Evolutionary conservation across 108 stramenopile genomes (phyloP).

Genomic region (Skeletonema tropicum): DNA sequence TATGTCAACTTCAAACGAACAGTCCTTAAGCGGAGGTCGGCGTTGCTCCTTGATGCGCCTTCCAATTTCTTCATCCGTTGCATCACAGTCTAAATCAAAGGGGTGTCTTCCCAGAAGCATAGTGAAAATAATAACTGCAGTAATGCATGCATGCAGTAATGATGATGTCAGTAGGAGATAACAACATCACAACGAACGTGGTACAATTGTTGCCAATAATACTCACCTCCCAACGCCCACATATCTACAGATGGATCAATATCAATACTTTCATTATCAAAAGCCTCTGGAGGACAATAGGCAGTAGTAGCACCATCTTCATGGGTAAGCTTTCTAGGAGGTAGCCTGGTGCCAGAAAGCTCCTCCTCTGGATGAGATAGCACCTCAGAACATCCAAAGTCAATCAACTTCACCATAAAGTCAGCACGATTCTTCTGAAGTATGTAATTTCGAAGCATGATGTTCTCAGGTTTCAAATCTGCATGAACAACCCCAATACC

Average conservation of each 20-base stretch:
- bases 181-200: neutral
- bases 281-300: conserved; percentile 54
- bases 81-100: conserved; percentile 57
- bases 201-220: neutral
- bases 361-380: conserved; percentile 32
- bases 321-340: conserved; percentile 29
- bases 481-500: conserved; percentile 55
- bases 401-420: conserved; percentile 53
- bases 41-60: conserved; percentile 46
- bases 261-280: conserved; percentile 21
- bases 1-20: conserved; percentile 34
- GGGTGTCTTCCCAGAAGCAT: conserved; percentile 65
- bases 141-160: neutral
- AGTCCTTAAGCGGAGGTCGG: conserved; percentile 32
- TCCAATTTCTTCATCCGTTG: conserved; percentile 50
- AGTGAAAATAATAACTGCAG: conserved; percentile 57
- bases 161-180: neutral
- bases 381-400: conserved; percentile 56
- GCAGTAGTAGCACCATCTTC: conserved; percentile 48
- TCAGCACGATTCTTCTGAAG: conserved; percentile 22
- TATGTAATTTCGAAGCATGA: conserved; percentile 44
- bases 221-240: conserved; percentile 60
- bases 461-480: conserved; percentile 54
- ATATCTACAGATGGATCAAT: conserved; percentile 42
- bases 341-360: conserved; percentile 12